Base-by-base conservation (phyloP, 768 basidiomycete species). In the Leucocoprinus birnbaumii region DNA sequence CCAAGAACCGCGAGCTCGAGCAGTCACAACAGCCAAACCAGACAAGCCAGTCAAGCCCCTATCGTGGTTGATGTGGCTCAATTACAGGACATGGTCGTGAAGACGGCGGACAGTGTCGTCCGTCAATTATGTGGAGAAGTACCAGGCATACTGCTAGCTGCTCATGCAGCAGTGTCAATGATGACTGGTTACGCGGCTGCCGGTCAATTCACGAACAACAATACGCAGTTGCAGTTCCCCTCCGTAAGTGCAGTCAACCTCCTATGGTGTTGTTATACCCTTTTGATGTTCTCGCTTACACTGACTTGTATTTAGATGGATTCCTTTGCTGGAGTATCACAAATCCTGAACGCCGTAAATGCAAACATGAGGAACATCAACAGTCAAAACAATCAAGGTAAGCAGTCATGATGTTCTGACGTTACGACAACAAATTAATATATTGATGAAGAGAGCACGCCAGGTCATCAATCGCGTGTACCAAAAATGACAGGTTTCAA, bases 131-230 rank as follows among this genome's bases (percentile, higher is more conserved):
- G 34, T 3, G 47, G 26, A 43, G 48, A 49, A 38, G 7, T 37
- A 11, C 48, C 48, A 11, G 4, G n/a, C 38, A 6, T n/a, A 16
- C 38, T 38, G 13, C 25, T 25, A 11, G 11, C 27, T 21, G 16
- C 54, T 14, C 27, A 55, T 5, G n/a, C 35, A 14, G 47, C 47
- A 16, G 46, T 41, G 3, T 24, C 54, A 10, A 31, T 55, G 31
- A 55, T 55, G 54, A 43, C 47, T 11, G 48, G 26, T 14, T 55
- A 42, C 22, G 54, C 54, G 16, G 41, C 54, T 13, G 26, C 47
- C 18, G 47, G 47, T 9, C n/a, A 16, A 14, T 49, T 55, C 13
- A 19, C 34, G 6, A 42, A 55, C 7, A 44, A 43, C 18, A 55
- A 49, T 26, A 53, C 34, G 21, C 54, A 49, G 22, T 24, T 49